Evolutionary conservation across 2,329 filamentous ascomycete species (phyloP).

Genomic region (Verticillium klebahnii): DNA sequence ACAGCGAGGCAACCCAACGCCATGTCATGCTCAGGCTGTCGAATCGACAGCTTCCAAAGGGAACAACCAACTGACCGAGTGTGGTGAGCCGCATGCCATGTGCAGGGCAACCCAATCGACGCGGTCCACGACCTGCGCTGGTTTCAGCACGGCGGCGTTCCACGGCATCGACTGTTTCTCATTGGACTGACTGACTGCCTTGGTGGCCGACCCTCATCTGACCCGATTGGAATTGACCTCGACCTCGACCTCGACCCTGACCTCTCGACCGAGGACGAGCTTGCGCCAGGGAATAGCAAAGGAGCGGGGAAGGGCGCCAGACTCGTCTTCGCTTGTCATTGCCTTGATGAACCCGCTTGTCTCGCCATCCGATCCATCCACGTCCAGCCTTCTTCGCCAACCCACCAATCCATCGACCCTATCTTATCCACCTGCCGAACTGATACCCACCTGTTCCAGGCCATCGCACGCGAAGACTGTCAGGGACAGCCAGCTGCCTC

Average conservation of each 20-base stretch:
- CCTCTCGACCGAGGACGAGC: neutral
- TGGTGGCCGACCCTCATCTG: neutral
- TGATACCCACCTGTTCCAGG: neutral
- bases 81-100: neutral
- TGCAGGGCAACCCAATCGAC: slow-evolving; percentile 5
- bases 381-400: neutral
- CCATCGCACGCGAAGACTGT: neutral
- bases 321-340: neutral
- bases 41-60: neutral
- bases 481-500: neutral
- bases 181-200: slow-evolving; percentile 6
- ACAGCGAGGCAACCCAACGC: slow-evolving; percentile 2
- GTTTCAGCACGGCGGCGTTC: slow-evolving; percentile 10
- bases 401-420: neutral
- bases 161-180: slow-evolving; percentile 3
- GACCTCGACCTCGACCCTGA: neutral
- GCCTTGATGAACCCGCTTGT: neutral
- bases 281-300: neutral
- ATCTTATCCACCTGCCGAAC: neutral
- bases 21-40: neutral
- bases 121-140: slow-evolving; percentile 6
- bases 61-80: neutral
- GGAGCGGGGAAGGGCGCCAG: neutral
- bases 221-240: neutral
- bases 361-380: neutral